Base-by-base conservation (phyloP, 768 basidiomycete species). In the Vishniacozyma victoriae region DNA sequence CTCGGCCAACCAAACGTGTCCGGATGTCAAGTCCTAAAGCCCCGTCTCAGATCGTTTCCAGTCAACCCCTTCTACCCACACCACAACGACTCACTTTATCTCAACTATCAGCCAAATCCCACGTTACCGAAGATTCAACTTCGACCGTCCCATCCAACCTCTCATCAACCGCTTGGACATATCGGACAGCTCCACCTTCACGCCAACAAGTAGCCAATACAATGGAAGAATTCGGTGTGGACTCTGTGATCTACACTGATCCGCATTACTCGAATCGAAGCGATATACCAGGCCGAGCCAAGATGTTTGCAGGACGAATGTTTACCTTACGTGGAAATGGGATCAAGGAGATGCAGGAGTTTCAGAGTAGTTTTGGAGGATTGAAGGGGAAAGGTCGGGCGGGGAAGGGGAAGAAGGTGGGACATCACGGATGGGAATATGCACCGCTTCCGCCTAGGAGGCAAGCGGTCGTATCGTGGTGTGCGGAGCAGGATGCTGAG, bases 231-330 rank as follows among this genome's bases (percentile, higher is more conserved):
- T 36, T 41, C 27, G 62, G 60, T 4, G 67, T 86, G 5, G 78
- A 81, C 3, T 72, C 64, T 38, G 82, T 80, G 56, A 67, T 85
- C 19, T 92, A 95, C 70, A 80, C 77, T 37, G 74, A 79, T n/a
- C 86, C 92, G 0, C 84, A 79, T 70, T 99, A 88, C 64, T 88
- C 87, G 5, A 79, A 80, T 42, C 76, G 77, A 19, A 57, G 59
- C 3, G 93, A 97, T 64, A 78, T 83, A 0, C 84, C 89, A 1
- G 76, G 77, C 25, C 72, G 74, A n/a, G 72, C 83, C 2, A 77
- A 81, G 59, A 85, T 88, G 72, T 91, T 84, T 67, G 89, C 82
- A 18, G 91, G 90, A 0, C 69, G 87, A 1, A 61, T 79, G n/a
- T 92, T 85, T 68, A 75, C 75, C 33, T 73, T 92, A 18, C 82